These are phyloP conservation scores for Corymbia maculata DNA, from an alignment of 345 rosid species.

Conservation along the genomic window DNA sequence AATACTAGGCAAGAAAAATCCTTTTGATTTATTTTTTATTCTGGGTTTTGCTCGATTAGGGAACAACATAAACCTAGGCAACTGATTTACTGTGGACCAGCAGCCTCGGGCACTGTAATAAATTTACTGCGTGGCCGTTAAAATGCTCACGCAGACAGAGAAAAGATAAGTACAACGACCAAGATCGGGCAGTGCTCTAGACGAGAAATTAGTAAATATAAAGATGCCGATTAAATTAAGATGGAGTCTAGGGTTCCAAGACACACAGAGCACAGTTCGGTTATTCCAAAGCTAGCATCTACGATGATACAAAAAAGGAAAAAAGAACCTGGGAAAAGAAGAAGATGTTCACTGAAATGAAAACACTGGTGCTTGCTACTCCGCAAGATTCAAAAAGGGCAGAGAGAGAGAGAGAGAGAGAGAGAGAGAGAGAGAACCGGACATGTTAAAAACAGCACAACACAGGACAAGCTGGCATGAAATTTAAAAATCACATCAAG, in stretches of 20 bases:
- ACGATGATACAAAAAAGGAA: not conserved
- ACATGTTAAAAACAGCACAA: not conserved
- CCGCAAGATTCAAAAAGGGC: not conserved
- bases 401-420: not conserved
- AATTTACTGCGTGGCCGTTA: not conserved
- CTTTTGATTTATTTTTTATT: not conserved
- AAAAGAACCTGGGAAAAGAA: not conserved
- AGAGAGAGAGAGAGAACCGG: not conserved
- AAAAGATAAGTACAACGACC: not conserved
- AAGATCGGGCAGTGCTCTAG: not conserved
- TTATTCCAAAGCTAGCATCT: not conserved
- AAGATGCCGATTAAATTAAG: not conserved
- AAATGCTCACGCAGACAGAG: not conserved
- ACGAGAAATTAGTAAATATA: not conserved
- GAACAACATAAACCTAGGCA: not conserved
- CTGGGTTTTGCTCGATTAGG: not conserved
- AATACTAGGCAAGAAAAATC: not conserved
- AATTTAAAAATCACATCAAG: not conserved
- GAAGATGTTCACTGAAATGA: not conserved
- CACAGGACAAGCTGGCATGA: not conserved
- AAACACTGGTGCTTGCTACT: not conserved
- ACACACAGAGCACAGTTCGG: not conserved
- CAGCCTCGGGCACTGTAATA: not conserved
- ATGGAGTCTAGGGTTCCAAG: not conserved
- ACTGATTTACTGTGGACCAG: not conserved